These are phyloP conservation scores for Nigrospora sphaerica DNA, from an alignment of 2,329 filamentous ascomycete species.

Conservation along the genomic window DNA sequence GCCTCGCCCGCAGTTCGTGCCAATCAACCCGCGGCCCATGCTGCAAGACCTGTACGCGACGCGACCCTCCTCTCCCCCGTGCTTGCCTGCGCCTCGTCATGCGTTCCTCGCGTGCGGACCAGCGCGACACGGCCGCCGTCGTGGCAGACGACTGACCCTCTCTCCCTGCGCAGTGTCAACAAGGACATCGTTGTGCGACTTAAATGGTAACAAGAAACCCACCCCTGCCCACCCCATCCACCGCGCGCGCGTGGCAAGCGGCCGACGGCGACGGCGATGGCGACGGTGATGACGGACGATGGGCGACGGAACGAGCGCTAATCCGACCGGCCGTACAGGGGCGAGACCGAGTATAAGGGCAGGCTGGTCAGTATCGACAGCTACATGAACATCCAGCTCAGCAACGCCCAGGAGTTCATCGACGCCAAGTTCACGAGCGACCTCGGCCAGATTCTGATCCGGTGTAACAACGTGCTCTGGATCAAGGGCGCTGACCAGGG, in stretches of 20 bases:
- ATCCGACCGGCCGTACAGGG: constrained; percentile 31
- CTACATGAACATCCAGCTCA: constrained; percentile 98
- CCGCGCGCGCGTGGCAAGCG: too few species aligned
- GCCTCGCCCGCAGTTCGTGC: constrained; percentile 60
- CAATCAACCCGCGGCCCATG: constrained; percentile 93
- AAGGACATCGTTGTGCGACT: constrained; percentile 85
- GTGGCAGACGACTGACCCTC: not conserved
- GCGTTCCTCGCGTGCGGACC: not conserved
- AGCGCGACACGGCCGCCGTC: not conserved
- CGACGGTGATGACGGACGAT: too few species aligned
- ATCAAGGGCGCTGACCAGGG: constrained; percentile 56
- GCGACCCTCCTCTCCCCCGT: not conserved
- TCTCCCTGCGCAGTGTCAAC: constrained; percentile 57
- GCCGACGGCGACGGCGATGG: too few species aligned
- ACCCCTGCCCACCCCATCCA: too few species aligned
- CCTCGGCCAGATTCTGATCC: constrained; percentile 85
- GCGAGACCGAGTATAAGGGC: constrained; percentile 95
- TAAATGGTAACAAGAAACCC: constrained; percentile 57
- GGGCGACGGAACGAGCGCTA: too few species aligned
- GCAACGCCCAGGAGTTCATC: constrained; percentile 86
- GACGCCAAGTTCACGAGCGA: constrained; percentile 78
- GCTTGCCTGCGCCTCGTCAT: constrained; percentile 2
- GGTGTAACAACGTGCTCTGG: constrained; percentile 99
- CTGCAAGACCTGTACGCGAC: constrained; percentile 76
- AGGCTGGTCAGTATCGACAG: constrained; percentile 87